Evolutionary conservation across 2,329 filamentous ascomycete genomes (phyloP), one percentile per base, ranked within the genome.

Genomic region (Claviceps sp.): DNA sequence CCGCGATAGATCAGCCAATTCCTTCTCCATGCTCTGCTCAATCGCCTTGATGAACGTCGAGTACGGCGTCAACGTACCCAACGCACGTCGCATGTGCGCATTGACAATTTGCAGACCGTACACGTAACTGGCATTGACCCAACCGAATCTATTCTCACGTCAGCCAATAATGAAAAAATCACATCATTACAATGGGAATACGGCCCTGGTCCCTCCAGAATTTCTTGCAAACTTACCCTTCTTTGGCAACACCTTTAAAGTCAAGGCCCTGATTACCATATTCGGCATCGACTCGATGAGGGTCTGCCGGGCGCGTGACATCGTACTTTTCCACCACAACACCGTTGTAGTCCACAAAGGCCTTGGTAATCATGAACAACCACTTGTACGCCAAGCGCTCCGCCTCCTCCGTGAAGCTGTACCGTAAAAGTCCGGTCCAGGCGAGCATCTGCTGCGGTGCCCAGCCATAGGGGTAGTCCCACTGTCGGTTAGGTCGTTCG

Each of bases 301-400:
- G 90, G 62, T 95, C 90, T 52, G 90, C 82, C 5, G 86, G 83
- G 52, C 88, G 76, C 20, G 91, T 97, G 54, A 98, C 93, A 68
- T 98, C 88, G 71, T 98, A 98, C 72, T 98, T 98, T 70, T 98
- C 93, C 5, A 97, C 93, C 1, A 98, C 91, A 8, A 96, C 89
- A 40, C 93, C 93, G 64, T 97, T 97, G 75, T 91, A 97, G 67
- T 98, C 91, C 54, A 96, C 90, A 71, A 97, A 97, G 0, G 93
- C 90, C 70, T 95, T 96, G 53, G 88, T 96, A 62, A 96, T 89
- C 91, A 97, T 97, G 66, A 90, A 95, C 50, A 96, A 72, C 93
- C 93, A 98, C 68, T 93, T 89, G 70, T 98, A 98, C 0, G 88
- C 86, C 57, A 98, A 71, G 37, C 89, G 77, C 70, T 95, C 86